A percentile compares a stretch with the other conserved stretches of the same genome.
Conservation (phyloP, 805 yeast species). For the Sugiyamaella boreocaroliniensis region DNA sequence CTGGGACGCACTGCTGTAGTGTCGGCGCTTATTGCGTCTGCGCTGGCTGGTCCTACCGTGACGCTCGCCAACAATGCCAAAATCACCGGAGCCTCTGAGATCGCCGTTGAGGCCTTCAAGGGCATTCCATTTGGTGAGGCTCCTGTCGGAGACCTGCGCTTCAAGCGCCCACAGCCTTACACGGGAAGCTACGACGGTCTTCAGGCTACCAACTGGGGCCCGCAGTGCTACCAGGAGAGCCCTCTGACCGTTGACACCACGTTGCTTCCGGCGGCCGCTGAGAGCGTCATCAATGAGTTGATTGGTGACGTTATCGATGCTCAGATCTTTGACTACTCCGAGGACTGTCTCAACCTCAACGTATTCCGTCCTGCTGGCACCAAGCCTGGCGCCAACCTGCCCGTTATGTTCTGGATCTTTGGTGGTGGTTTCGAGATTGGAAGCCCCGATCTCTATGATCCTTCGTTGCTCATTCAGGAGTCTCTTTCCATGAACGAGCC, state of each 20-base stretch:
- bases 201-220: constrained; percentile 15
- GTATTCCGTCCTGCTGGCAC: constrained; percentile 22
- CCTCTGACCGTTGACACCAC: neutral
- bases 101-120: constrained; percentile 7
- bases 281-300: neutral
- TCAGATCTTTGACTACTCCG: constrained; percentile 6
- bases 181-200: constrained; percentile 12
- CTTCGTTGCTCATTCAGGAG: constrained; percentile 14
- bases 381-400: constrained; percentile 8
- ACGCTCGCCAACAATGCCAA: neutral
- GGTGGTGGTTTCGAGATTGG: constrained; percentile 33
- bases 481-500: constrained; percentile 6
- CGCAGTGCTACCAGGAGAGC: constrained; percentile 3
- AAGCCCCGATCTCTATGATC: constrained; percentile 11
- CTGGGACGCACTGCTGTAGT: neutral
- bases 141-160: constrained; percentile 25
- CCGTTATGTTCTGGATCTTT: constrained; percentile 30
- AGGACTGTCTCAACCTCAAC: constrained; percentile 28
- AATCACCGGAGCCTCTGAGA: neutral
- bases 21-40: neutral
- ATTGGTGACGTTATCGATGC: neutral
- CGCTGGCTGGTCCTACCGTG: neutral
- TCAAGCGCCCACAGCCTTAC: constrained; percentile 22
- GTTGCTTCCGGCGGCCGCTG: neutral
- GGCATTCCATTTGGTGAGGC: constrained; percentile 31